phyloP scores from a whole-genome alignment of 768 basidiomycete genomes.

The Pulveroboletus frians region DNA sequence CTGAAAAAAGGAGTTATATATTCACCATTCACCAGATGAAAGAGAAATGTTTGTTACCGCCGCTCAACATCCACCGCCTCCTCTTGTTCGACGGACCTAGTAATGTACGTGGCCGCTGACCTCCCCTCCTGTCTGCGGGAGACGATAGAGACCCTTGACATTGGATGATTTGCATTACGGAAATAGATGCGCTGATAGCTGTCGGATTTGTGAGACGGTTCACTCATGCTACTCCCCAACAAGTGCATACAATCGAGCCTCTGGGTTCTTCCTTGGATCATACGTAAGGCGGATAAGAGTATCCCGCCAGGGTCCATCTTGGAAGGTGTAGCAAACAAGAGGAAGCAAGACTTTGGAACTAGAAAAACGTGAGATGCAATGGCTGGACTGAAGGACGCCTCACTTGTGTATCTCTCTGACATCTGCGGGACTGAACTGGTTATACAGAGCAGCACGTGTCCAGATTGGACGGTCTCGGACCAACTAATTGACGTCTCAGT shows the following conservation, averaged over 20 bases:
- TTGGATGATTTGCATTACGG: constrained; percentile 79
- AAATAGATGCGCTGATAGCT: constrained; percentile 94
- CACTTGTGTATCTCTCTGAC: constrained; percentile 74
- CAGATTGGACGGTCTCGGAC: constrained; percentile 79
- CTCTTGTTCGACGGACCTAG: constrained; percentile 31
- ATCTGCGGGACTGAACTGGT: constrained; percentile 68
- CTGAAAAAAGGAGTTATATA: constrained; percentile 28
- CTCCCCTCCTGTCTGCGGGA: constrained; percentile 53
- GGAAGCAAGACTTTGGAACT: constrained; percentile 83
- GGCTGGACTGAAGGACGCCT: constrained; percentile 13
- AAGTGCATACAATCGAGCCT: constrained; percentile 67
- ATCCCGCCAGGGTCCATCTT: constrained; percentile 93
- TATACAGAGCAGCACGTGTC: constrained; percentile 82
- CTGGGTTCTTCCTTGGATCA: constrained; percentile 74
- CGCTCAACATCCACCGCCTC: constrained; percentile 29
- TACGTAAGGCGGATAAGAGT: constrained; percentile 82
- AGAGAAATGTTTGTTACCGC: constrained; percentile 19
- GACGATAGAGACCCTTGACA: constrained; percentile 70
- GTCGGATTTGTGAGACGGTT: constrained; percentile 6
- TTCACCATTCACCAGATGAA: not conserved
- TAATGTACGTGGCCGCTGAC: constrained; percentile 19
- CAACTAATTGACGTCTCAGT: constrained; percentile 39
- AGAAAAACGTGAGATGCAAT: constrained; percentile 4
- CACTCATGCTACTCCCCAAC: not conserved
- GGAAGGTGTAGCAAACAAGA: constrained; percentile 79